Evolutionary conservation across 163 green algal genomes (phyloP).

Genomic region (Chlamydomonas reinhardtii): DNA sequence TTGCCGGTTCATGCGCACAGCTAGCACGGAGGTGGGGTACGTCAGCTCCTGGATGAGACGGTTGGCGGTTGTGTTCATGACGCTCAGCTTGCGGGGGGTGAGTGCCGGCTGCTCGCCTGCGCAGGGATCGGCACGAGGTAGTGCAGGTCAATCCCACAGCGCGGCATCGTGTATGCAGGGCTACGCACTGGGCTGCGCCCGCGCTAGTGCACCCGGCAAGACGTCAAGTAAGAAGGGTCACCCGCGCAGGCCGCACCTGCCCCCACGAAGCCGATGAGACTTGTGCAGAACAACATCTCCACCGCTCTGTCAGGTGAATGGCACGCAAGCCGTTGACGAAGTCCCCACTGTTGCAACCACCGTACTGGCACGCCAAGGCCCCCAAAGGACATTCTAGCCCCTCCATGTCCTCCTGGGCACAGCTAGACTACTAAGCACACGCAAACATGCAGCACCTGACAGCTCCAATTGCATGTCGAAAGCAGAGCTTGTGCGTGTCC

Average conservation of each 20-base stretch:
- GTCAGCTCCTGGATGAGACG: slow-evolving; percentile 77
- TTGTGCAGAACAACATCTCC: slow-evolving; percentile 91
- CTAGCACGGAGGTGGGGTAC: slow-evolving; percentile 76
- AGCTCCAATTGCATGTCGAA: slow-evolving; percentile 69
- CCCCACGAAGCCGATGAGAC: slow-evolving; percentile 85
- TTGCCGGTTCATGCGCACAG: slow-evolving; percentile 82
- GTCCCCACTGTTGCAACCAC: too few species aligned
- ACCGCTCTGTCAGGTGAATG: slow-evolving; percentile 77
- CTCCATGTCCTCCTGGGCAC: too few species aligned
- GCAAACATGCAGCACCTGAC: slow-evolving; percentile 71
- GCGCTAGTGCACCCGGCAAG: too few species aligned
- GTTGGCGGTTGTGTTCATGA: slow-evolving; percentile 82
- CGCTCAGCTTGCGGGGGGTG: slow-evolving; percentile 73
- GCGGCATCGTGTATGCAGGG: too few species aligned
- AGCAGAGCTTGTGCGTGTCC: slow-evolving; percentile 66
- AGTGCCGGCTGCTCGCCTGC: slow-evolving; percentile 55
- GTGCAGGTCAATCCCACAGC: too few species aligned
- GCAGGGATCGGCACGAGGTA: too few species aligned
- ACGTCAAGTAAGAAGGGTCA: too few species aligned
- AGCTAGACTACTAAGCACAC: too few species aligned
- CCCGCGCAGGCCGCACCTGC: slow-evolving; percentile 56
- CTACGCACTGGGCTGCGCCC: too few species aligned
- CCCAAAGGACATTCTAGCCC: too few species aligned
- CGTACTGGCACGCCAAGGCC: too few species aligned
- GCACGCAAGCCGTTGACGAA: too few species aligned